Conservation (phyloP, 257 asterid genomes). For the Linaria vulgaris region DNA sequence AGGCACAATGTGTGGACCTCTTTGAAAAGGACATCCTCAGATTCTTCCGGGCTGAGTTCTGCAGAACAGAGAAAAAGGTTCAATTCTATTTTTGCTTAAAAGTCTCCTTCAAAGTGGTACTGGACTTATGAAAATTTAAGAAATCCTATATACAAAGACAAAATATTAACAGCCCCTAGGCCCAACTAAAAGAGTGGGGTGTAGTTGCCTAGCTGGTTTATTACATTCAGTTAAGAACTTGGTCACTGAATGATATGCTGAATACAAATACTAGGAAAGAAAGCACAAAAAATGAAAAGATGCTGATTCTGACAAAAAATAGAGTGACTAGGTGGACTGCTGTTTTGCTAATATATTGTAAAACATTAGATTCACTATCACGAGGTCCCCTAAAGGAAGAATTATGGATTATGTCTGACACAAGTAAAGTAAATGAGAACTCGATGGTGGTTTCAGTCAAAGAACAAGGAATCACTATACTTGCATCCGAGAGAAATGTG, state of each 20-base stretch:
- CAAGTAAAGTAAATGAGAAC: background rate
- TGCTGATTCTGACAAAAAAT: background rate
- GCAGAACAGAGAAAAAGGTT: conserved; percentile 30
- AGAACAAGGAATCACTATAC: conserved; percentile 3
- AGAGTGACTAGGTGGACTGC: too few species aligned
- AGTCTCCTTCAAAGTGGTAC: background rate
- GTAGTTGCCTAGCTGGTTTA: too few species aligned
- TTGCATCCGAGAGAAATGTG: background rate
- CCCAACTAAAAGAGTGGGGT: too few species aligned
- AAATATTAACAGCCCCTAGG: background rate
- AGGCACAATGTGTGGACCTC: conserved; percentile 56
- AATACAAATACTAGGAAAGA: too few species aligned
- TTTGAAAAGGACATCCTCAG: conserved; percentile 96
- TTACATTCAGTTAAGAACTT: too few species aligned
- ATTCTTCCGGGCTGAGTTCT: conserved; percentile 95
- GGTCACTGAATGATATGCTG: too few species aligned
- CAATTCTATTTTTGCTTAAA: background rate
- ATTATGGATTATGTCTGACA: background rate
- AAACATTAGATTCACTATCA: background rate
- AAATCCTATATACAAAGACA: background rate
- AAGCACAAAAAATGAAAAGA: too few species aligned
- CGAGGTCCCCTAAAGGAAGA: background rate
- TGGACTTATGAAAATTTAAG: background rate
- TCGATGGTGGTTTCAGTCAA: conserved; percentile 1
- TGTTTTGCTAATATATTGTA: background rate